Evolutionary conservation across 176 grass and related monocot species (phyloP).

Genomic region (Sorghum bicolor): Sorghum_bicolor_NCBIv3 NC_012870.2:19534501-19535000

Average conservation of each 20-base stretch:
- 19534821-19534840: too few species aligned
- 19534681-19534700: not conserved
- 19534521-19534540: not conserved
- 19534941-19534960: too few species aligned
- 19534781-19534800: not conserved
- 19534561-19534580: not conserved
- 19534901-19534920: too few species aligned
- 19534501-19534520: not conserved
- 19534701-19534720: not conserved
- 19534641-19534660: not conserved
- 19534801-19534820: not conserved
- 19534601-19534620: not conserved
- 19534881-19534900: not conserved
- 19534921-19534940: too few species aligned
- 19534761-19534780: not conserved
- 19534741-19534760: not conserved
- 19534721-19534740: not conserved
- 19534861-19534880: not conserved
- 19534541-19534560: not conserved
- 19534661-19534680: not conserved
- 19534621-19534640: not conserved
- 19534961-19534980: too few species aligned
- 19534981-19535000: too few species aligned
- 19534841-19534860: too few species aligned
- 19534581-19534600: not conserved